Evolutionary conservation across 192 early-diverging fungal genomes (phyloP), one percentile per base, ranked within the genome.

Genomic region (Spinellus fusiger): DNA sequence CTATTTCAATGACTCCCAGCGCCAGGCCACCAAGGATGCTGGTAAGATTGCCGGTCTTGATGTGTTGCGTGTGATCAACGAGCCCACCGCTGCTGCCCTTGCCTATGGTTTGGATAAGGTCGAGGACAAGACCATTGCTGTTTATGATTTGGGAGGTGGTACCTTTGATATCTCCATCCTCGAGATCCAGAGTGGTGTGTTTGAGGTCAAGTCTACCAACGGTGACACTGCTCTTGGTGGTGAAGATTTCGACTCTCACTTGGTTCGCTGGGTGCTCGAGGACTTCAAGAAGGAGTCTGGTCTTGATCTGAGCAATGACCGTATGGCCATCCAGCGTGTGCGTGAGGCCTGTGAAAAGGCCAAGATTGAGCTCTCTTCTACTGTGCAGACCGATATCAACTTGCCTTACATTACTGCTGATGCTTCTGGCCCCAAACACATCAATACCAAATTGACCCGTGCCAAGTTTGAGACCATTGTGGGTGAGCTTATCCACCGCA

Each of bases 371-470:
- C 80, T 95, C 31, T 95, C 93, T 46, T 85, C 88, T 60, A 88
- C 87, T 5, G 65, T 88, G 5, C 81, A 91, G 80, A 97, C 95
- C 49, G 94, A 98, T 51, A 96, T 98, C 77, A 95, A 93, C 78
- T 82, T 97, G 31, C 95, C 95, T 15, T 97, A 87, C 76, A 96
- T 97, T 70, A 97, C 95, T 49, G 90, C 89, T 27, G 89, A 91
- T 69, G 80, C 81, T 16, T 68, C 82, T 29, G 82, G 95, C 28
- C 95, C 96, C 67, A 99, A 99, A 80, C 96, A 99, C 80, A 93
- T 99, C 69, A 91, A 92, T 80, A 77, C 81, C 65, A 92, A 90
- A 74, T 64, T 95, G 31, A 88, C 89, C 26, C 89, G 93, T 53
- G 62, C 86, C 49, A 87, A 94, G 74, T 92, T 88, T 68, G 93